Conservation (phyloP, 2,329 filamentous ascomycete species). For the Neurospora sp. region DNA sequence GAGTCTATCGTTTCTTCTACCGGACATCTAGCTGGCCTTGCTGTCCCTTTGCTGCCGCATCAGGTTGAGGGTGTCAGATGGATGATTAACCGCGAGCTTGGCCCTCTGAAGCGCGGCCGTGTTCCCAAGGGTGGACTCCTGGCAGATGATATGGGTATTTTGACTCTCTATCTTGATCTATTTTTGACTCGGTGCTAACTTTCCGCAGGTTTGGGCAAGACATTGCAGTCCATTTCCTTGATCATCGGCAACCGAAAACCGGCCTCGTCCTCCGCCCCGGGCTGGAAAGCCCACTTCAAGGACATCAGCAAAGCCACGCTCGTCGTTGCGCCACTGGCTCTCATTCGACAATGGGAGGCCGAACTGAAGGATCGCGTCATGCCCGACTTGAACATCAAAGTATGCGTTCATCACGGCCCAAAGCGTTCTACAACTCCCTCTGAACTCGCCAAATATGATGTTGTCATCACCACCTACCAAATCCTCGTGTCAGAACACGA, state of each 20-base stretch:
- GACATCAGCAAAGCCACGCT: conserved; percentile 70
- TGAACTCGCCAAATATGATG: conserved; percentile 76
- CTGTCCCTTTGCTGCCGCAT: conserved; percentile 61
- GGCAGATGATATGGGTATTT: conserved; percentile 82
- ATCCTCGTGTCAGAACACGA: conserved; percentile 87
- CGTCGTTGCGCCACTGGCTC: conserved; percentile 82
- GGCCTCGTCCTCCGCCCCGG: conserved; percentile 39
- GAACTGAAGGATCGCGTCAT: conserved; percentile 81
- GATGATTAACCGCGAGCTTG: conserved; percentile 90
- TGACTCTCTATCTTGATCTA: not conserved
- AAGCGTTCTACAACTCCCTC: conserved; percentile 69
- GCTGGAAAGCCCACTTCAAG: conserved; percentile 59
- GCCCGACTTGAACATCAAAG: conserved; percentile 59
- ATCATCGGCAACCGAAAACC: conserved; percentile 76
- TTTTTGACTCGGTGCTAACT: not conserved
- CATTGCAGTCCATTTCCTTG: conserved; percentile 82
- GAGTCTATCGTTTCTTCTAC: conserved; percentile 20
- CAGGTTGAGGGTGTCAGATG: conserved; percentile 89
- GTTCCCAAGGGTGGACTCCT: conserved; percentile 89
- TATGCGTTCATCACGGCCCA: conserved; percentile 85
- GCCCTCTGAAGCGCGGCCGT: conserved; percentile 68
- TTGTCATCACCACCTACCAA: conserved; percentile 95
- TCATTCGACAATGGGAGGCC: conserved; percentile 95
- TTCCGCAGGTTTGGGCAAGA: conserved; percentile 61
- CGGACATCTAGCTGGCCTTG: not conserved